Evolutionary conservation across 257 asterid species (phyloP).

Genomic region (Petrea volubilis): DNA sequence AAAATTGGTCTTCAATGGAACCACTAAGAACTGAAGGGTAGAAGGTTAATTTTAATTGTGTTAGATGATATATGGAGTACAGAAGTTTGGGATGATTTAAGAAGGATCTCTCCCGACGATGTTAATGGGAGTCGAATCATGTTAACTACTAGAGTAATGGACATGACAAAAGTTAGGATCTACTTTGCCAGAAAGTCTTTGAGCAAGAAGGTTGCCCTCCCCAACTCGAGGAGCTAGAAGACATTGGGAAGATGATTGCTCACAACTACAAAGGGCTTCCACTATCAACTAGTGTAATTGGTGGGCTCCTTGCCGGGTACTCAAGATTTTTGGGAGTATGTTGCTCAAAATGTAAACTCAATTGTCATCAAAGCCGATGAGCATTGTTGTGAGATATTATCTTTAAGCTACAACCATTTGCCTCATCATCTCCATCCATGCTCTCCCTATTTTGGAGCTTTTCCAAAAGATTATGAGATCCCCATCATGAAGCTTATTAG

Average conservation of each 20-base stretch:
- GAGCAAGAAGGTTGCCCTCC: neutral
- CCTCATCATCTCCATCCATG: conserved; percentile 21
- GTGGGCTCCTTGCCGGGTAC: neutral
- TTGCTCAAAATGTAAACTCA: neutral
- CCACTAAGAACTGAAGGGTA: too few species aligned
- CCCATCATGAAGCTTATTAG: neutral
- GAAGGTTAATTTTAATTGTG: too few species aligned
- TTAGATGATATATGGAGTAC: too few species aligned
- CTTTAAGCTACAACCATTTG: conserved; percentile 24
- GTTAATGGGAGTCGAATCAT: too few species aligned
- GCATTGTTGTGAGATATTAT: neutral
- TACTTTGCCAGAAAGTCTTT: neutral
- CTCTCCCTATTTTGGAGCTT: conserved; percentile 19
- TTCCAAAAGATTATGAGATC: conserved; percentile 11
- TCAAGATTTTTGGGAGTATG: conserved; percentile 5
- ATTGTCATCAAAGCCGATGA: too few species aligned
- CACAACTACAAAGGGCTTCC: too few species aligned
- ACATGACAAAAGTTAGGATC: conserved; percentile 10
- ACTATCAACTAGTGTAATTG: neutral
- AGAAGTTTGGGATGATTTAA: too few species aligned
- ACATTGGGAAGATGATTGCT: neutral
- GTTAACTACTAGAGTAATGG: too few species aligned
- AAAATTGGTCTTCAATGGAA: too few species aligned
- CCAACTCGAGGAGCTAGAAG: neutral
- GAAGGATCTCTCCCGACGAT: too few species aligned